Evolutionary conservation across 2,329 filamentous ascomycete genomes (phyloP), one percentile per base, ranked within the genome.

Genomic region (Pestalotiopsis sp.): DNA sequence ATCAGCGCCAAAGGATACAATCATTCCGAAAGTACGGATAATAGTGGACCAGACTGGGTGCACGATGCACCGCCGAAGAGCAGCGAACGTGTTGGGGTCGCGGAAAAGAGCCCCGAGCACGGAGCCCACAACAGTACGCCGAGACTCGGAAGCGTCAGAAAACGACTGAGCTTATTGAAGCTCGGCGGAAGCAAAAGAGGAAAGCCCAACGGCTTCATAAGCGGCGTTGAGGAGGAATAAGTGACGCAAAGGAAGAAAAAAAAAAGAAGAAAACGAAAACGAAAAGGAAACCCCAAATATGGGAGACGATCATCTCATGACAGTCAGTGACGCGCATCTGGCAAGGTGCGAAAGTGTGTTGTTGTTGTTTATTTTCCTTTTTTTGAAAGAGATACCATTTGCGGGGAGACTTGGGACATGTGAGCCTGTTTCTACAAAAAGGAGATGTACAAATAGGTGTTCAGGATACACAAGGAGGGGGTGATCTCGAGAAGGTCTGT

Each of bases 101-200:
- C 72, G 2, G 77, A 78, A 58, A 74, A 73, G 25, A 74, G 75
- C 59, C 68, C 75, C 12, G 73, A 76, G 7, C 75, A 72, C 39
- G 69, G 72, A 13, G 78, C 76, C 58, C 84, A 80, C 49, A 76
- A 78, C 36, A 79, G 81, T 4, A 76, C 82, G 49, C 78, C 80
- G 68, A 85, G 85, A 75, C 87, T 87, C 66, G 88, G 87, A 45
- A 92, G 90, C 69, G 88, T 97, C 72, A 90, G 91, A 81, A 95
- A 94, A 82, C 84, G 94, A 76, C 84, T 97, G 72, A 96, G 93
- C 78, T 84, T 94, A 75, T 84, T 97, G 76, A 93, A 92, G 78
- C 85, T 94, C 65, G 91, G 92, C n/a, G 65, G 67, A 38, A 91
- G 90, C 78, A 94, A 92, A 82, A 83, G 83, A 61, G 89, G 87